A percentile compares a stretch with the other conserved stretches of the same genome.
phyloP scores from a whole-genome alignment of 345 rosid species.

The Lepidium aucheri region DNA sequence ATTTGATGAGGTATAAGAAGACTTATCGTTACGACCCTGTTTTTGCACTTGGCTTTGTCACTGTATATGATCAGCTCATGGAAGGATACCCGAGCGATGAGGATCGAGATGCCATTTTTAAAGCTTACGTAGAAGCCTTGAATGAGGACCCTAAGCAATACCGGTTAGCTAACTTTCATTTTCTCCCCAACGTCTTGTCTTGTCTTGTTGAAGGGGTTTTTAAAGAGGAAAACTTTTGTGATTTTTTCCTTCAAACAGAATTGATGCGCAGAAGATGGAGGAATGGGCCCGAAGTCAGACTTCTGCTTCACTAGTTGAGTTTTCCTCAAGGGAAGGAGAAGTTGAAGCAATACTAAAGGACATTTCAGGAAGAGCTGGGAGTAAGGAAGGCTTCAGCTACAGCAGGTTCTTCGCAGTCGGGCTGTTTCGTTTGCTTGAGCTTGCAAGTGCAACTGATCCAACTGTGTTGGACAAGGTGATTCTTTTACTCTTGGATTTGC shows the following conservation, averaged over 20 bases:
- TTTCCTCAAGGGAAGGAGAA: conserved; percentile 73
- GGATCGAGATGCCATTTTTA: conserved; percentile 80
- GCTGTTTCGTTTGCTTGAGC: conserved; percentile 91
- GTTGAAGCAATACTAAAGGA: conserved; percentile 68
- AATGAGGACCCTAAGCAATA: conserved; percentile 86
- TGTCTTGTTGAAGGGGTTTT: not conserved
- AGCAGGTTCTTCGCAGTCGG: conserved; percentile 99
- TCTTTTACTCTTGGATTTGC: not conserved
- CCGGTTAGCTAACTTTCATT: conserved; percentile 38
- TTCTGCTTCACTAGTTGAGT: conserved; percentile 60
- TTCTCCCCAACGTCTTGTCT: not conserved
- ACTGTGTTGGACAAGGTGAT: conserved; percentile 73
- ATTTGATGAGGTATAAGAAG: conserved; percentile 84
- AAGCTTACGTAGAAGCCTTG: conserved; percentile 72
- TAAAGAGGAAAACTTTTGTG: not conserved
- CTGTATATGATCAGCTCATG: conserved; percentile 95
- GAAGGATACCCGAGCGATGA: conserved; percentile 93
- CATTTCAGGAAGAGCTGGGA: conserved; percentile 71
- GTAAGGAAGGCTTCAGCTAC: conserved; percentile 76
- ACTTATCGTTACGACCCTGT: conserved; percentile 74
- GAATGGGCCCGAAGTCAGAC: conserved; percentile 82
- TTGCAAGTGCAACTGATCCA: conserved; percentile 84
- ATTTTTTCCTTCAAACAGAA: conserved; percentile 30
- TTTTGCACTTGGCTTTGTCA: conserved; percentile 94
- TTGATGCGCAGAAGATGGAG: conserved; percentile 83